Conservation (phyloP, 805 yeast species). For the Kuraishia floccosa region DNA sequence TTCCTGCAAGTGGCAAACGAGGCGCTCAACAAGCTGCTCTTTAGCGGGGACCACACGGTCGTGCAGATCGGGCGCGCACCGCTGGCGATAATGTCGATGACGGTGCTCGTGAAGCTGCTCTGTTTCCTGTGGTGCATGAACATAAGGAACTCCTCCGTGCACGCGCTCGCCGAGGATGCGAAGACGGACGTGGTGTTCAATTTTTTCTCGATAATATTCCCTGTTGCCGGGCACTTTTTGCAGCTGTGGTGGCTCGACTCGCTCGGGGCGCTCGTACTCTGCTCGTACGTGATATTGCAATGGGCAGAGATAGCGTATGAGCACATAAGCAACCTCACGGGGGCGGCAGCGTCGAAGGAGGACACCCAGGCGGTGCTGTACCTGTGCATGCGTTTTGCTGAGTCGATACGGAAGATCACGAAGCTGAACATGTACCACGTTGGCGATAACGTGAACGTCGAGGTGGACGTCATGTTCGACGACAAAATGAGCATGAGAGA, state of each 20-base stretch:
- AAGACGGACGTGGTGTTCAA: constrained; percentile 69
- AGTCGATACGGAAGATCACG: constrained; percentile 50
- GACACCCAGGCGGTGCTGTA: constrained; percentile 62
- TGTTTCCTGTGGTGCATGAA: constrained; percentile 57
- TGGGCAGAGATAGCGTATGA: constrained; percentile 61
- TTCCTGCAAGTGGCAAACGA: constrained; percentile 65
- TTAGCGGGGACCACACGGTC: constrained; percentile 20
- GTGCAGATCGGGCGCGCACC: constrained; percentile 41
- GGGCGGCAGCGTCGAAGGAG: constrained; percentile 51
- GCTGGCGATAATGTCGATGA: constrained; percentile 45
- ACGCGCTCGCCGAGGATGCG: constrained; percentile 77
- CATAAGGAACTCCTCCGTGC: constrained; percentile 54
- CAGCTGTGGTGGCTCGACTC: constrained; percentile 67
- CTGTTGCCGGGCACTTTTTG: constrained; percentile 41
- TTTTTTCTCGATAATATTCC: constrained; percentile 59
- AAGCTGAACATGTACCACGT: constrained; percentile 65
- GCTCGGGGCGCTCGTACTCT: constrained; percentile 54
- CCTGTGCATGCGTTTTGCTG: constrained; percentile 58
- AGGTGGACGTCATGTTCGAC: constrained; percentile 59
- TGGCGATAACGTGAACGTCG: constrained; percentile 68
- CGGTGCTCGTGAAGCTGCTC: constrained; percentile 46
- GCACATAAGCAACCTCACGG: constrained; percentile 66
- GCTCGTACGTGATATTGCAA: constrained; percentile 47
- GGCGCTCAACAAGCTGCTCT: constrained; percentile 37
- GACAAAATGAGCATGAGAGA: constrained; percentile 43